These are phyloP conservation scores for Phytophthora brassicae DNA, from an alignment of 352 stramenopile genomes.

Conservation along the genomic window DNA sequence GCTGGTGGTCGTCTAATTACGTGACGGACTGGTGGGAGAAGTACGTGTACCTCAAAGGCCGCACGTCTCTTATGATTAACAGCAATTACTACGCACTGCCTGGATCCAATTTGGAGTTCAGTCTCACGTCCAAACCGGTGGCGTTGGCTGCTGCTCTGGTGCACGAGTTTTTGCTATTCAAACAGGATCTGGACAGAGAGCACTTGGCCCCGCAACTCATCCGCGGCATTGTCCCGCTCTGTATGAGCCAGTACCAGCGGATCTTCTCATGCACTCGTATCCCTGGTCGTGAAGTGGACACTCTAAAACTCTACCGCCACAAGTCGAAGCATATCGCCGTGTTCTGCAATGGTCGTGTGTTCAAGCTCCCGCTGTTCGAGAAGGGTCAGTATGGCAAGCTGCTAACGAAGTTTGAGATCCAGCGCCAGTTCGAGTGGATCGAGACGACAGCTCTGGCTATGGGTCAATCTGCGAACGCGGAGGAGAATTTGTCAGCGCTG, in stretches of 20 bases:
- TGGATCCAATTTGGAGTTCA: constrained; percentile 59
- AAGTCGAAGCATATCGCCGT: constrained; percentile 90
- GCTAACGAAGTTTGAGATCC: constrained; percentile 77
- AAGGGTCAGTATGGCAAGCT: constrained; percentile 78
- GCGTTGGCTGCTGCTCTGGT: constrained; percentile 70
- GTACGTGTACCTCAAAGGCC: constrained; percentile 89
- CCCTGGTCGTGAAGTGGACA: constrained; percentile 83
- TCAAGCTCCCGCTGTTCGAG: constrained; percentile 86
- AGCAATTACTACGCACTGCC: constrained; percentile 92
- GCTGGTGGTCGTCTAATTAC: constrained; percentile 89
- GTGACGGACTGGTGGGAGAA: constrained; percentile 91
- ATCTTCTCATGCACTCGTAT: constrained; percentile 91
- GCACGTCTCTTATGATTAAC: constrained; percentile 91
- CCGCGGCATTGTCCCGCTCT: constrained; percentile 84
- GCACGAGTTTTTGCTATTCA: constrained; percentile 86
- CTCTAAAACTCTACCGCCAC: constrained; percentile 67
- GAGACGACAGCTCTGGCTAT: constrained; percentile 47
- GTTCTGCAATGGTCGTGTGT: constrained; percentile 82
- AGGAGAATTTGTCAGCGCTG: constrained; percentile 74
- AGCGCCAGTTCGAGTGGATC: constrained; percentile 81
- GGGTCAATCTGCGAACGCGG: constrained; percentile 30
- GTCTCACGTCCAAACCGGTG: constrained; percentile 57
- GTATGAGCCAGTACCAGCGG: constrained; percentile 90
- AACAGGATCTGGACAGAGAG: constrained; percentile 85
- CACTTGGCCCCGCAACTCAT: constrained; percentile 81